Percentiles rank a stretch among this genome's conserved stretches.
phyloP scores from a whole-genome alignment of 441 rosid species.

The Mallotus japonicus region DNA sequence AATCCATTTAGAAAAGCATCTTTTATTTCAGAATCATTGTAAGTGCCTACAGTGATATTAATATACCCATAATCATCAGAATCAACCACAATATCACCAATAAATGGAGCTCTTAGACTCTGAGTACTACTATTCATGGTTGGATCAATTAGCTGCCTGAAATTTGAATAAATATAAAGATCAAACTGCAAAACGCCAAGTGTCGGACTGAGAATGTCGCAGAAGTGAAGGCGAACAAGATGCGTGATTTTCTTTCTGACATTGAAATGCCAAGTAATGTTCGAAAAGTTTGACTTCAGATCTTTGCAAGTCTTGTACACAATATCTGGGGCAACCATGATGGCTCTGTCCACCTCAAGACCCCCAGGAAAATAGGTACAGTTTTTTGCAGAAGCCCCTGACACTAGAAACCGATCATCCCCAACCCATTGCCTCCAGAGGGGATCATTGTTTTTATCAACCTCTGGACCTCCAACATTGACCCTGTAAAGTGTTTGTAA shows the following conservation, averaged over 20 bases:
- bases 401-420: constrained; percentile 33
- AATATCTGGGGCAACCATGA: constrained; percentile 22
- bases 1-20: constrained; percentile 48
- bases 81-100: constrained; percentile 35
- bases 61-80: constrained; percentile 38
- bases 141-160: background rate
- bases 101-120: constrained; percentile 13
- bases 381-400: constrained; percentile 13
- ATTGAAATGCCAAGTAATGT: constrained; percentile 28
- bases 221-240: constrained; percentile 46
- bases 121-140: constrained; percentile 11
- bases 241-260: constrained; percentile 29
- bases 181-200: background rate
- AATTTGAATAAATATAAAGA: constrained; percentile 23
- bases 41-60: constrained; percentile 38
- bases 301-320: constrained; percentile 41
- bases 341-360: accelerated
- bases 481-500: constrained; percentile 44
- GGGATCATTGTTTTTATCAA: constrained; percentile 35
- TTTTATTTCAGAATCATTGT: background rate
- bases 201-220: constrained; percentile 34
- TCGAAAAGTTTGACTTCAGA: constrained; percentile 20
- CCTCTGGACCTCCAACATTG: constrained; percentile 45
- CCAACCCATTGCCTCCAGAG: constrained; percentile 45
- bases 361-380: accelerated